phyloP scores from a whole-genome alignment of 768 basidiomycete species.

The Fistulinella prunicolor region DNA sequence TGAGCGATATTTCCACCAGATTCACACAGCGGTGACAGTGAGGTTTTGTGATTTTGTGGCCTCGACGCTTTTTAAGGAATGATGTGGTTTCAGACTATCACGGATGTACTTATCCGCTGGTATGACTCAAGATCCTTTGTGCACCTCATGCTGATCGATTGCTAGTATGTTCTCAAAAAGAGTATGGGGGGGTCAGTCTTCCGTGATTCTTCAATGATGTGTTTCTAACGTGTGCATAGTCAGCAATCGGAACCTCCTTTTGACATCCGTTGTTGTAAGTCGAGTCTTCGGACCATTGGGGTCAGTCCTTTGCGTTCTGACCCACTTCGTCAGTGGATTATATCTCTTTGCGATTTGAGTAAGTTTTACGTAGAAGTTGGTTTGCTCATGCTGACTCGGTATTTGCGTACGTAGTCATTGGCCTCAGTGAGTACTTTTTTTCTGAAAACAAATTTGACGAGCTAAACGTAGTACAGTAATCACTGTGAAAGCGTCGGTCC shows the following conservation, averaged over 20 bases:
- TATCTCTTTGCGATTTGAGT: slow-evolving; percentile 49
- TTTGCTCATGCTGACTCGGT: neutral
- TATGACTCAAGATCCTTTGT: slow-evolving; percentile 7
- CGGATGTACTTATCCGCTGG: slow-evolving; percentile 49
- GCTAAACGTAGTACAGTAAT: slow-evolving; percentile 37
- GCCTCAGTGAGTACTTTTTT: slow-evolving; percentile 6
- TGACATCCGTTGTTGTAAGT: slow-evolving; percentile 49
- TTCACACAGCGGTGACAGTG: slow-evolving; percentile 55
- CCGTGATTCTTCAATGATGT: neutral
- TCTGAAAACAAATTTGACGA: neutral
- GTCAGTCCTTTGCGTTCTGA: neutral
- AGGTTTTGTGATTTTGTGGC: slow-evolving; percentile 16
- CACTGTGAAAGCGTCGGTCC: slow-evolving; percentile 48
- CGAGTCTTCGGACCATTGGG: neutral
- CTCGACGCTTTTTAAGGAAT: neutral
- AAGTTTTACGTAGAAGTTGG: slow-evolving; percentile 9
- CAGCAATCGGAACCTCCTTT: slow-evolving; percentile 42
- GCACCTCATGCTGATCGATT: neutral
- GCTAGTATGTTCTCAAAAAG: slow-evolving; percentile 48
- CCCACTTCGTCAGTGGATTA: slow-evolving; percentile 26
- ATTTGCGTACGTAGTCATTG: slow-evolving; percentile 2
- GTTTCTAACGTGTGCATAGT: slow-evolving; percentile 25
- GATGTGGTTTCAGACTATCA: slow-evolving; percentile 37
- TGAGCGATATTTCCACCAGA: slow-evolving; percentile 28
- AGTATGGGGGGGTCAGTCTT: slow-evolving; percentile 46